phyloP scores from a whole-genome alignment of 2,329 filamentous ascomycete genomes.

The Penicillium olsonii region DNA sequence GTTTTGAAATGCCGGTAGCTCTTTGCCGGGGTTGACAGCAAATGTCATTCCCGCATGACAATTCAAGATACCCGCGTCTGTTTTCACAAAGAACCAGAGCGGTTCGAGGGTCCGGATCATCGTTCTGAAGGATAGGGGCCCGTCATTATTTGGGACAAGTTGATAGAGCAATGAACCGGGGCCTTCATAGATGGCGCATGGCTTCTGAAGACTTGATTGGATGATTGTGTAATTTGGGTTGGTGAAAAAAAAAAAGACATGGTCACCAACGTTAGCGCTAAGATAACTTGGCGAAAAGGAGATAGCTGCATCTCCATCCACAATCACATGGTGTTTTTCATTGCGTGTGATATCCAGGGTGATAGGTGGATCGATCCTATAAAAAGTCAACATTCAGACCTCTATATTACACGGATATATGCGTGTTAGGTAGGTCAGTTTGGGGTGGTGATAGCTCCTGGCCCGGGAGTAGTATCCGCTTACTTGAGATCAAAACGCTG shows the following conservation, averaged over 20 bases:
- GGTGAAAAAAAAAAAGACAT: slow-evolving; percentile 22
- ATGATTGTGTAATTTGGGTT: slow-evolving; percentile 16
- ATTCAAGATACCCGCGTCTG: slow-evolving; percentile 1
- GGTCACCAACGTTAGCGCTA: slow-evolving; percentile 18
- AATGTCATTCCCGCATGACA: slow-evolving; percentile 27
- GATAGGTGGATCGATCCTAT: too few species aligned
- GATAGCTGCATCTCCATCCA: neutral
- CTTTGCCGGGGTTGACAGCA: slow-evolving; percentile 24
- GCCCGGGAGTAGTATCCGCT: too few species aligned
- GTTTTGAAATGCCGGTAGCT: slow-evolving; percentile 19
- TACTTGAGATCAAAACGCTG: too few species aligned
- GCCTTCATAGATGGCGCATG: slow-evolving; percentile 6
- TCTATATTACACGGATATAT: too few species aligned
- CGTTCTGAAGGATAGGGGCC: slow-evolving; percentile 10
- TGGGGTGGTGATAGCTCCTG: too few species aligned
- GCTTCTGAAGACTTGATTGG: slow-evolving; percentile 14
- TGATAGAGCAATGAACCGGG: slow-evolving; percentile 13
- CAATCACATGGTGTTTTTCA: neutral
- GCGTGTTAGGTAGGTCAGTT: too few species aligned
- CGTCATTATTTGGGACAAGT: slow-evolving; percentile 13
- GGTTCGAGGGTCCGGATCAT: slow-evolving; percentile 21
- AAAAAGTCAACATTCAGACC: too few species aligned
- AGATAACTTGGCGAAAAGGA: slow-evolving; percentile 8
- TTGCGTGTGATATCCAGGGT: too few species aligned
- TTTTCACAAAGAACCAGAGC: slow-evolving; percentile 29